Conservation (phyloP, 2,329 filamentous ascomycete genomes). For the Cucurbitaria berberidis region DNA sequence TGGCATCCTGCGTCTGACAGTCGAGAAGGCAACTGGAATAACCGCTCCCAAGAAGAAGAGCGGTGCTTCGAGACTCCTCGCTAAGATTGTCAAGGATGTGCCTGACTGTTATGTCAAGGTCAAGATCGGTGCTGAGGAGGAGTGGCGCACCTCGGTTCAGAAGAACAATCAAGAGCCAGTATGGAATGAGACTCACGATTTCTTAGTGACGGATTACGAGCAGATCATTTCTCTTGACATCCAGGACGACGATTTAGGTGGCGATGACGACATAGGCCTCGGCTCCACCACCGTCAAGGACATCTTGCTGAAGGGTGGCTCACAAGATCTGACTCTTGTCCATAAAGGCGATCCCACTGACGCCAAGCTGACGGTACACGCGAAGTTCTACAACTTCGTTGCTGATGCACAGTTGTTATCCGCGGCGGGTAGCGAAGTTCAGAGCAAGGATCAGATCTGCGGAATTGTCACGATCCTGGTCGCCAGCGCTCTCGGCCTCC, state of each 20-base stretch:
- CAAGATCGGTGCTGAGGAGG: conserved; percentile 51
- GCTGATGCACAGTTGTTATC: conserved; percentile 43
- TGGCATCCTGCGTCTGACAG: conserved; percentile 54
- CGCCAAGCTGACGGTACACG: conserved; percentile 47
- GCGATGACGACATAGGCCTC: conserved; percentile 55
- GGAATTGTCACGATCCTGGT: conserved; percentile 55
- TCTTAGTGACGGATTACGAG: conserved; percentile 55
- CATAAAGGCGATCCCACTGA: conserved; percentile 49
- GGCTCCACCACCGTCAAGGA: conserved; percentile 51
- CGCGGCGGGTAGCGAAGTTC: conserved; percentile 29
- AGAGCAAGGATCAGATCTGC: conserved; percentile 38
- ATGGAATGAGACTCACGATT: conserved; percentile 59
- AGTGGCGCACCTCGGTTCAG: conserved; percentile 54
- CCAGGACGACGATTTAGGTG: conserved; percentile 53
- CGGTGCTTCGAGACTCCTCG: conserved; percentile 49
- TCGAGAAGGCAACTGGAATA: conserved; percentile 51
- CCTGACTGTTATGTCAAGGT: conserved; percentile 58
- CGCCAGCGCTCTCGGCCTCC: conserved; percentile 51
- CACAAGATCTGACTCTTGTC: conserved; percentile 49
- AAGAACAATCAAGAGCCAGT: conserved; percentile 53
- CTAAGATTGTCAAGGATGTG: conserved; percentile 54
- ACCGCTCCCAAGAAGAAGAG: conserved; percentile 50
- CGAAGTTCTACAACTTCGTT: conserved; percentile 53
- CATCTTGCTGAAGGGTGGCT: conserved; percentile 52
- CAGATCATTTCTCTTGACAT: conserved; percentile 53